phyloP scores from a whole-genome alignment of 225 moss, liverwort and hornwort genomes.

The Pleurozium schreberi region DNA sequence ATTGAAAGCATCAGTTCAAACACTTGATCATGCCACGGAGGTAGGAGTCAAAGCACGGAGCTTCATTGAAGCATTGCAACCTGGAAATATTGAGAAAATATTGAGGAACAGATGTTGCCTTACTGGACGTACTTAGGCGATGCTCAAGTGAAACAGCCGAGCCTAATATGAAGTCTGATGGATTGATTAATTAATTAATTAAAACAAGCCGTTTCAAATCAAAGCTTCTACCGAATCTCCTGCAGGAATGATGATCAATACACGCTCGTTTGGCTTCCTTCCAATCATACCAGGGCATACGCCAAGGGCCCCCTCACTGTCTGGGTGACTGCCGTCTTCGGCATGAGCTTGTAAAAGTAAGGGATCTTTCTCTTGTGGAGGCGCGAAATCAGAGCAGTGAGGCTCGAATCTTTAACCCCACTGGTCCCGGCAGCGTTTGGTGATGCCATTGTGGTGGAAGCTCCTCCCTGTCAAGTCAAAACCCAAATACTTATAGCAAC shows the following conservation, averaged over 20 bases:
- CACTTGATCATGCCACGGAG: not conserved
- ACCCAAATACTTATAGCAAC: not conserved
- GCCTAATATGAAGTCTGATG: no score
- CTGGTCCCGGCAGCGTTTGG: not conserved
- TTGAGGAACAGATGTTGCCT: no score
- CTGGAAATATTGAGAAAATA: not conserved
- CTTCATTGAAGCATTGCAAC: not conserved
- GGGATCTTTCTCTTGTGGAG: not conserved
- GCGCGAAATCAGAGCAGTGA: not conserved
- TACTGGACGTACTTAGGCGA: no score
- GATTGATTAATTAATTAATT: no score
- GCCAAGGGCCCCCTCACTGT: not conserved
- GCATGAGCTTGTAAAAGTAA: not conserved
- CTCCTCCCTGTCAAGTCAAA: not conserved
- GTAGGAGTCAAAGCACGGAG: no score
- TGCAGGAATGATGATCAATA: no score
- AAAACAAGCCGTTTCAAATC: not conserved
- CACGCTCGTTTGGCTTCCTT: not conserved
- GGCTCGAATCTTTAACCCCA: not conserved
- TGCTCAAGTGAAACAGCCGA: not conserved
- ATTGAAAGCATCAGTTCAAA: not conserved
- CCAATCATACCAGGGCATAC: not conserved
- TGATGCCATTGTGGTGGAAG: not conserved
- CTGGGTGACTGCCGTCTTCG: not conserved
- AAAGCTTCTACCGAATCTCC: not conserved